phyloP scores from a whole-genome alignment of 768 basidiomycete genomes.

The Tylopilus balloui region DNA sequence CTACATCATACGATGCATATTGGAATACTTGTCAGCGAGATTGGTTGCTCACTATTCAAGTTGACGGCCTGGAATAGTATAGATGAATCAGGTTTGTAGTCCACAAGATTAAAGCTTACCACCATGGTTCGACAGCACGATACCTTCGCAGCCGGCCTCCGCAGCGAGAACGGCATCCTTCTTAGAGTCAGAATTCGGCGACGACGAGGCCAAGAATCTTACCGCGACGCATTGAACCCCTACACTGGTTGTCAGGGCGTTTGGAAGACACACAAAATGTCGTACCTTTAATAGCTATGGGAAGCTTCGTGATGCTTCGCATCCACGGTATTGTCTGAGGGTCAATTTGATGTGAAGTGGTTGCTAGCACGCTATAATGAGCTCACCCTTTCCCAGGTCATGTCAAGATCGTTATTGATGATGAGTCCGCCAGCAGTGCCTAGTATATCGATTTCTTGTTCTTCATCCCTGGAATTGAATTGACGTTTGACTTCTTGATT shows the following conservation, averaged over 20 bases:
- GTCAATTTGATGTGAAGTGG: background rate
- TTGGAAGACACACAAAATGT: background rate
- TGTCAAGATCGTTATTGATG: slow-evolving; percentile 63
- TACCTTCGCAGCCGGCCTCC: slow-evolving; percentile 81
- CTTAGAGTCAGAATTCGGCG: slow-evolving; percentile 8
- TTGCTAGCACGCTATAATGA: background rate
- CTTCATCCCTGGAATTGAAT: slow-evolving; percentile 27
- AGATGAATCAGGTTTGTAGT: background rate
- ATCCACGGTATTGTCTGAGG: slow-evolving; percentile 73
- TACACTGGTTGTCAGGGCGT: slow-evolving; percentile 24
- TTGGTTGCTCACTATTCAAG: slow-evolving; percentile 61
- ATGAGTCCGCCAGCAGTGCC: slow-evolving; percentile 69
- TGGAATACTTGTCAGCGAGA: background rate
- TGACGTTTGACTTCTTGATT: slow-evolving; percentile 28
- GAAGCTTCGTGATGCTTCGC: slow-evolving; percentile 60
- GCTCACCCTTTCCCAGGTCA: slow-evolving; percentile 70
- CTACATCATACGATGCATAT: slow-evolving; percentile 34
- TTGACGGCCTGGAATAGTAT: slow-evolving; percentile 51
- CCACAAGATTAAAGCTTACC: slow-evolving; percentile 38
- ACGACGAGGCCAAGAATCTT: background rate
- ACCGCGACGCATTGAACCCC: slow-evolving; percentile 76
- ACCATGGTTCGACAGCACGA: slow-evolving; percentile 89
- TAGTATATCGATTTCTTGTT: slow-evolving; percentile 38
- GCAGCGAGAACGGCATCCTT: slow-evolving; percentile 85
- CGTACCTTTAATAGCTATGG: slow-evolving; percentile 70